Percentiles rank a stretch among this genome's conserved stretches.
These are phyloP conservation scores for Lachnum nothofagi DNA, from an alignment of 2,329 filamentous ascomycete genomes.

Conservation along the genomic window DNA sequence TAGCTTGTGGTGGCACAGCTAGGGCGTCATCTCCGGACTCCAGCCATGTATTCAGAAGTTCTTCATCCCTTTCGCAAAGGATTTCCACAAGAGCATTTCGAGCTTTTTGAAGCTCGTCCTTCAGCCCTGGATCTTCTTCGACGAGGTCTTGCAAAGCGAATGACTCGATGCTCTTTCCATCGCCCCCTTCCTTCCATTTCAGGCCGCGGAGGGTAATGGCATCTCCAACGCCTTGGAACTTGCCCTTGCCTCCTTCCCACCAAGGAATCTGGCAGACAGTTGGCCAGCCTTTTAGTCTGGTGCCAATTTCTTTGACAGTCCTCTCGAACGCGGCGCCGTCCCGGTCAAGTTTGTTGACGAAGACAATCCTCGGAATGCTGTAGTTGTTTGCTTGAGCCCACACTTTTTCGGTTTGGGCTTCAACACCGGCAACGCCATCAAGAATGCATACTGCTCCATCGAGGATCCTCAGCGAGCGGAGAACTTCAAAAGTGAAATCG, in stretches of 20 bases:
- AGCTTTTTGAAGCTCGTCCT: slow-evolving; percentile 67
- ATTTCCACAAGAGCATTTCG: slow-evolving; percentile 74
- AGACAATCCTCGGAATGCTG: slow-evolving; percentile 74
- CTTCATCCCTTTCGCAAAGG: slow-evolving; percentile 82
- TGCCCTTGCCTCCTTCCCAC: slow-evolving; percentile 71
- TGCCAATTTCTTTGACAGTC: slow-evolving; percentile 79
- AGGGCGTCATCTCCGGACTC: slow-evolving; percentile 69
- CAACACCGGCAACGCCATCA: slow-evolving; percentile 87
- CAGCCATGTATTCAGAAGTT: slow-evolving; percentile 77
- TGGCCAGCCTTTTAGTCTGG: slow-evolving; percentile 75
- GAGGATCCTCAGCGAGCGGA: slow-evolving; percentile 80
- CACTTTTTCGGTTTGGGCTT: slow-evolving; percentile 94
- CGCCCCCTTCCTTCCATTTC: slow-evolving; percentile 62
- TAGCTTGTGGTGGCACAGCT: slow-evolving; percentile 57
- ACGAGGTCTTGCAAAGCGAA: slow-evolving; percentile 51
- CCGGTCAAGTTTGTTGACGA: slow-evolving; percentile 80
- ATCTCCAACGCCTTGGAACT: slow-evolving; percentile 80
- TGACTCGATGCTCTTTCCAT: slow-evolving; percentile 57
- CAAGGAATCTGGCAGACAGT: slow-evolving; percentile 92
- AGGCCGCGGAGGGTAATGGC: slow-evolving; percentile 70
- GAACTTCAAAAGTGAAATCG: slow-evolving; percentile 94
- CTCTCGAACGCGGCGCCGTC: slow-evolving; percentile 77
- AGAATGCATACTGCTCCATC: slow-evolving; percentile 91
- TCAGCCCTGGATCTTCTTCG: slow-evolving; percentile 44
- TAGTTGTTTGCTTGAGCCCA: slow-evolving; percentile 88